Conservation (phyloP, 108 stramenopile species). For the Conticribra guillardii region DNA sequence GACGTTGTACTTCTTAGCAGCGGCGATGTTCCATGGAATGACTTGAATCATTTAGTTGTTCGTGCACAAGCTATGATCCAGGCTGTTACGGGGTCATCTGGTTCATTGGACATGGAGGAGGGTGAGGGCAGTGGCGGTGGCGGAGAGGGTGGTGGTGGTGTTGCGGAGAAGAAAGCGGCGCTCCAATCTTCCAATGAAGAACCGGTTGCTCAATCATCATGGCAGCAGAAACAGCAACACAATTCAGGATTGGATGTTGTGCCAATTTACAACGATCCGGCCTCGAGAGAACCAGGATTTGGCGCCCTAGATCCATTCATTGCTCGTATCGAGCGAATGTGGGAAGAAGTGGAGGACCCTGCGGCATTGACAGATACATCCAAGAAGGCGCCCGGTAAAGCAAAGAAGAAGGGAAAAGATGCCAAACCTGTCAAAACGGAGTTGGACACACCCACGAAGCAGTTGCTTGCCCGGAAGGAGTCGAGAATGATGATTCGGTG, state of each 20-base stretch:
- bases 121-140: no score
- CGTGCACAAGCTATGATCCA: background rate
- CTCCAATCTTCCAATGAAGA: no score
- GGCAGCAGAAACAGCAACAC: no score
- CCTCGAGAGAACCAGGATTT: constrained; percentile 39
- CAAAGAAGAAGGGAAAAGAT: constrained; percentile 27
- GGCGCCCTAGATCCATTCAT: constrained; percentile 57
- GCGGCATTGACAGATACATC: background rate
- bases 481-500: constrained; percentile 33
- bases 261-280: constrained; percentile 36
- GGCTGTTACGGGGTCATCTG: background rate
- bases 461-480: background rate
- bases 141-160: no score
- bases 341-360: constrained; percentile 53
- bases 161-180: no score
- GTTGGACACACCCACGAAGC: background rate
- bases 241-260: background rate
- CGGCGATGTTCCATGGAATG: constrained; percentile 40
- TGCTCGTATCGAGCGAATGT: constrained; percentile 68
- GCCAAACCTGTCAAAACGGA: no score
- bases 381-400: constrained; percentile 33
- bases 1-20: constrained; percentile 59
- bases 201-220: no score
- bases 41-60: constrained; percentile 6
- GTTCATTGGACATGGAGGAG: constrained; percentile 1